Evolutionary conservation across 1,139 yeast species (phyloP), one percentile per base, ranked within the genome.

Genomic region (Sugiyamaella neomexicana): DNA sequence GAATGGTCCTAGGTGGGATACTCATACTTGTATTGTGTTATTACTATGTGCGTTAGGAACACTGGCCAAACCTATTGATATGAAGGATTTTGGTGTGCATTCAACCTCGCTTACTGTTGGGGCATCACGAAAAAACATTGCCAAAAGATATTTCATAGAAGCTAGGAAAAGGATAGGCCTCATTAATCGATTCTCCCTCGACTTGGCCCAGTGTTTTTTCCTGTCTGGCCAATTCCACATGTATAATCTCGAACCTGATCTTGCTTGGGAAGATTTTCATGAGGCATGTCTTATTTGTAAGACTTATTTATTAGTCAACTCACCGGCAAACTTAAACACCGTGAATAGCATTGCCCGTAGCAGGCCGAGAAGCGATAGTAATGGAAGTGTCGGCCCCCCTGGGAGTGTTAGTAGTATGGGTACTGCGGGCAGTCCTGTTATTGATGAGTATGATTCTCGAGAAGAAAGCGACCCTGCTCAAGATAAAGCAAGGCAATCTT

Each of bases 181-280:
- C 12, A 42, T 58, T 10, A 54, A 56, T 16, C 38, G 53, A 13
- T 55, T 52, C 40, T 47, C 59, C 15, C 54, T 56, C 13, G 58
- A 54, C 15, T 39, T 57, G 20, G 60, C 60, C 7, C 59, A 55
- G 34, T 58, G 61, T 47, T 55, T 52, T 41, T 58, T 57, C 27
- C 46, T 58, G 38, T 56, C 60, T 15, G 60, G 58, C 39, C 57
- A 53, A 43, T 58, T 46, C 43, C 53, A 55, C 46, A 58, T 58
- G 61, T 58, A 58, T 47, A 58, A 55, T 41, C 46, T 58, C 3
- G 58, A 58, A 37, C 60, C 60, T 9, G 52, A 55, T 31, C 50
- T 50, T 12, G 61, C 61, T 5, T 58, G 60, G 60, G 57, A 55
- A 38, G 61, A 57, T 48, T 57, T 58, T 32, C 60, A 58, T 42